phyloP scores from a whole-genome alignment of 2,329 filamentous ascomycete species.

The Teratosphaeria destructans region DNA sequence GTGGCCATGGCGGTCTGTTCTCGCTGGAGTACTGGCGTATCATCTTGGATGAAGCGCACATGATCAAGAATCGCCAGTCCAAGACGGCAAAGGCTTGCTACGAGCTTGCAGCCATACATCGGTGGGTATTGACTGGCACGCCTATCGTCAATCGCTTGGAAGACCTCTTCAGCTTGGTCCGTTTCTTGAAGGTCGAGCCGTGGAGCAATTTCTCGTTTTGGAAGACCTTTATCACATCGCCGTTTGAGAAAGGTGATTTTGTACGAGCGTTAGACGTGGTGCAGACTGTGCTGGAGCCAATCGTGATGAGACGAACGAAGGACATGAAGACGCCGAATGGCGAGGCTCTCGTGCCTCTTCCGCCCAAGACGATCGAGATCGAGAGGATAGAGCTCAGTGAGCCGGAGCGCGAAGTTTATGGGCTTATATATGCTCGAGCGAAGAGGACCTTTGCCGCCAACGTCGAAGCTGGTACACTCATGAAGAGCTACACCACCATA shows the following conservation, averaged over 20 bases:
- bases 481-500: constrained; percentile 94
- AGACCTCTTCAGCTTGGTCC: constrained; percentile 85
- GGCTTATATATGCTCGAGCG: constrained; percentile 74
- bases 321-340: constrained; percentile 95
- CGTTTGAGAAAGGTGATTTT: constrained; percentile 92
- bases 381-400: constrained; percentile 78
- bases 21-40: constrained; percentile 89
- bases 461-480: constrained; percentile 78
- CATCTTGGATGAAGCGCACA: constrained; percentile 90
- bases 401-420: constrained; percentile 81
- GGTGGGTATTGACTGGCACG: constrained; percentile 90
- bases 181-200: constrained; percentile 86
- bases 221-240: constrained; percentile 96
- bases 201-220: constrained; percentile 99
- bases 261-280: constrained; percentile 90
- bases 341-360: constrained; percentile 68
- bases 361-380: constrained; percentile 71
- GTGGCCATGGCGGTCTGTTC: constrained; percentile 60
- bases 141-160: constrained; percentile 94
- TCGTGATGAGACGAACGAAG: constrained; percentile 92
- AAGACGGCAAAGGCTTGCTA: constrained; percentile 96
- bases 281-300: constrained; percentile 86
- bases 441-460: constrained; percentile 79
- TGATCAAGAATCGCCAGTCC: constrained; percentile 75
- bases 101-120: constrained; percentile 71